Percentiles rank a stretch among this genome's conserved stretches.
Evolutionary conservation across 208 protist species (phyloP).

Genomic region (Tritrichomonas musculus): DNA sequence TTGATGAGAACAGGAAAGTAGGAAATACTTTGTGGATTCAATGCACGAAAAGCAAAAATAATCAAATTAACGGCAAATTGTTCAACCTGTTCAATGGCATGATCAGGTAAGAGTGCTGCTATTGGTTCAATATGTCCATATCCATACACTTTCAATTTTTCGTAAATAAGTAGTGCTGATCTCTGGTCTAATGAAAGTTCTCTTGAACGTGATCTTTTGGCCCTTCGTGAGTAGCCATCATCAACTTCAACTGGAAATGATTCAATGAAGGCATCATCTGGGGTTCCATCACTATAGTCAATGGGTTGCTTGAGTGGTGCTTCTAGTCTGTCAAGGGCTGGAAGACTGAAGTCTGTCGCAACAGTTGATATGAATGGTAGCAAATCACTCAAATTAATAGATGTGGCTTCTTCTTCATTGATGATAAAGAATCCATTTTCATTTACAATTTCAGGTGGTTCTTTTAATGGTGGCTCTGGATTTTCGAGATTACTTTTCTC

Average conservation of each 20-base stretch:
- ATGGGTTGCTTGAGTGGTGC: background rate
- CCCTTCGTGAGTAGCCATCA: background rate
- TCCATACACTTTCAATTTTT: background rate
- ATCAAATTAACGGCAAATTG: background rate
- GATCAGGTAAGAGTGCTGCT: background rate
- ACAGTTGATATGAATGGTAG: background rate
- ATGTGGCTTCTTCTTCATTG: background rate
- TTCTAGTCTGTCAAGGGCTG: background rate
- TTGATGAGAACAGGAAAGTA: background rate
- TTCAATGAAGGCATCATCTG: background rate
- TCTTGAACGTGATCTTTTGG: background rate
- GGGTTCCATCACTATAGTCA: background rate
- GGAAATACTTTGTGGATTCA: background rate
- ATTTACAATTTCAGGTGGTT: background rate
- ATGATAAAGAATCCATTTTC: too few relatives aligned
- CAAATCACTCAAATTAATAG: background rate
- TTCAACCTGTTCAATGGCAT: background rate
- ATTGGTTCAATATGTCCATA: background rate
- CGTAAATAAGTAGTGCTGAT: background rate
- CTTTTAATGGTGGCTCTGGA: background rate
- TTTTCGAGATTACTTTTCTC: background rate
- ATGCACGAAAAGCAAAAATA: background rate
- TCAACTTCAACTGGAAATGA: background rate
- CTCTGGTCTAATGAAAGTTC: background rate
- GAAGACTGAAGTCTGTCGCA: background rate